These are phyloP conservation scores for Pneumocystis oryctolagi DNA, from an alignment of 1,139 yeast species.

Conservation along the genomic window DNA sequence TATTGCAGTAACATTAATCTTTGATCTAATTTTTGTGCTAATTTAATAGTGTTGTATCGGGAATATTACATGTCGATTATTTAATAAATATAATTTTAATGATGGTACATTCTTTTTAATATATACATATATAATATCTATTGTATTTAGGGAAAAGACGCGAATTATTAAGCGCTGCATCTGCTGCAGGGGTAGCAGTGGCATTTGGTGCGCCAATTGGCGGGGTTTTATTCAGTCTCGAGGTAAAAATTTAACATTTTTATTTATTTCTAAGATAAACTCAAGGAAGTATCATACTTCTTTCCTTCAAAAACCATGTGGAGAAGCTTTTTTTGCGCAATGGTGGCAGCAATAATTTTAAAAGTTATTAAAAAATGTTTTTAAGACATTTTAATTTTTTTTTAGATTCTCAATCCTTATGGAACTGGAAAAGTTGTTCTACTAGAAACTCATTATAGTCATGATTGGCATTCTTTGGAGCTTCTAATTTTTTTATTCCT, in stretches of 20 bases:
- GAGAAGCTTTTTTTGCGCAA: slow-evolving; percentile 47
- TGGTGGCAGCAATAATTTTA: slow-evolving; percentile 40
- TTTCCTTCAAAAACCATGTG: slow-evolving; percentile 45
- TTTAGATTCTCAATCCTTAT: slow-evolving; percentile 38
- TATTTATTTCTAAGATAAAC: background rate
- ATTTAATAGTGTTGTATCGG: slow-evolving; percentile 38
- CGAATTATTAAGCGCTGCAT: slow-evolving; percentile 48
- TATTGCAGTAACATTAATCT: slow-evolving; percentile 28
- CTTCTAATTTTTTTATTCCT: slow-evolving; percentile 34
- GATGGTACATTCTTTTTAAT: slow-evolving; percentile 25
- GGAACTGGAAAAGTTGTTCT: slow-evolving; percentile 50
- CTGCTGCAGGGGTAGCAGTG: slow-evolving; percentile 54
- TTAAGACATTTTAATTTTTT: background rate
- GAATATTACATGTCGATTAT: slow-evolving; percentile 39
- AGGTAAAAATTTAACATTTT: slow-evolving; percentile 16
- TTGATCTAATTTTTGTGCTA: background rate
- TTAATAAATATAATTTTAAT: slow-evolving; percentile 36
- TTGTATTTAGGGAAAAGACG: slow-evolving; percentile 28
- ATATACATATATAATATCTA: background rate
- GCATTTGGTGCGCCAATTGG: slow-evolving; percentile 62
- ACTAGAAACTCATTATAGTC: slow-evolving; percentile 35
- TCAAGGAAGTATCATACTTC: slow-evolving; percentile 41
- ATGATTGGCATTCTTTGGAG: slow-evolving; percentile 43
- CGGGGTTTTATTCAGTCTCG: slow-evolving; percentile 50
- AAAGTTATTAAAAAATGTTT: slow-evolving; percentile 19